phyloP scores from a whole-genome alignment of 192 early-diverging fungal species.

The Phlyctochytrium planicorne region DNA sequence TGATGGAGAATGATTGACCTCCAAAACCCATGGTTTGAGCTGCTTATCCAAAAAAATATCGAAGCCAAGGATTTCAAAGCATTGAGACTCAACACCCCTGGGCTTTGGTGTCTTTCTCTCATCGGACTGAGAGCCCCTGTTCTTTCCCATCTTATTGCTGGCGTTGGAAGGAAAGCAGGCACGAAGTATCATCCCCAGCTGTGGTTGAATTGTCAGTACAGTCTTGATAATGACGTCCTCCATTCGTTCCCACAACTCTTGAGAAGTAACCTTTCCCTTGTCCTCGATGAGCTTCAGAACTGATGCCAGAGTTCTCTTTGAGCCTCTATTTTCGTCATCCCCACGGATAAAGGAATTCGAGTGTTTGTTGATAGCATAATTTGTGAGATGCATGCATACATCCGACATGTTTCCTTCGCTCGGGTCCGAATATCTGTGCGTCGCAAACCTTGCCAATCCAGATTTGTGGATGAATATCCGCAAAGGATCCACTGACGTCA shows the following conservation, averaged over 20 bases:
- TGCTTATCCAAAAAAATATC: conserved; percentile 60
- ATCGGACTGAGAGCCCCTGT: too few relatives aligned
- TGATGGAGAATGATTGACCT: conserved; percentile 62
- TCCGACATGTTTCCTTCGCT: conserved; percentile 39
- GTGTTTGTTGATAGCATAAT: conserved; percentile 65
- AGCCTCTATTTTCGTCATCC: conserved; percentile 33
- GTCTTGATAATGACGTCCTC: conserved; percentile 55
- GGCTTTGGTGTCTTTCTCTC: conserved; percentile 7
- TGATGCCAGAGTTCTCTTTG: conserved; percentile 40
- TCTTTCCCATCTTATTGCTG: conserved; percentile 7
- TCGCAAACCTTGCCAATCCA: conserved; percentile 62
- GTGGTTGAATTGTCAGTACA: conserved; percentile 51
- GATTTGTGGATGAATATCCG: conserved; percentile 57
- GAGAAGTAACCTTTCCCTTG: background rate
- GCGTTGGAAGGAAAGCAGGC: conserved; percentile 43
- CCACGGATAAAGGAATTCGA: conserved; percentile 41
- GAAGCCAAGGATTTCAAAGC: conserved; percentile 65
- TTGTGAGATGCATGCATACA: conserved; percentile 63
- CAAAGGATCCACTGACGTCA: conserved; percentile 53
- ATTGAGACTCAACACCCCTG: conserved; percentile 31
- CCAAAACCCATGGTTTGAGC: conserved; percentile 61
- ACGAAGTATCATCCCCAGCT: conserved; percentile 38
- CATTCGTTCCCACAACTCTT: conserved; percentile 42
- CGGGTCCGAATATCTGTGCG: conserved; percentile 47
- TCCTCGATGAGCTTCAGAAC: conserved; percentile 36